Conservation (phyloP, 257 asterid species). For the Paraleonurus japonicus region DNA sequence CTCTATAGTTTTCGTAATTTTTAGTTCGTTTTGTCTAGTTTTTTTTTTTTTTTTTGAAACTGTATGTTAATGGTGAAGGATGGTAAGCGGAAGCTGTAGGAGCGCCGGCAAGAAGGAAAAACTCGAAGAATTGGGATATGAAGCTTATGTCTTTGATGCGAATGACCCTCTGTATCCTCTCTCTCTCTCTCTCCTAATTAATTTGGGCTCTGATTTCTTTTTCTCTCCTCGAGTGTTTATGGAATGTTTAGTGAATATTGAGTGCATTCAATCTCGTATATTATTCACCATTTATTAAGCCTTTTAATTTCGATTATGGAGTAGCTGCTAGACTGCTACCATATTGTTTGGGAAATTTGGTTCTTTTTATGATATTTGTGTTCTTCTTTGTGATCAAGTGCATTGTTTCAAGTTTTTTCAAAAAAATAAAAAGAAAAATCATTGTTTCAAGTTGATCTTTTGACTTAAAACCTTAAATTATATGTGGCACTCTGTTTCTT, state of each 20-base stretch:
- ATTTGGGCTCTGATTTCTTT: constrained; percentile 9
- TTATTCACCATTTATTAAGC: no score
- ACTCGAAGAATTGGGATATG: constrained; percentile 64
- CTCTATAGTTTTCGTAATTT: not conserved
- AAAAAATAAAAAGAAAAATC: no score
- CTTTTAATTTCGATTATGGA: not conserved
- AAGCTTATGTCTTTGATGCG: constrained; percentile 61
- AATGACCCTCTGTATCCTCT: constrained; percentile 55
- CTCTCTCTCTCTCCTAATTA: not conserved
- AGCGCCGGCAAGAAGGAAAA: constrained; percentile 49
- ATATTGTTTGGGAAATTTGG: not conserved
- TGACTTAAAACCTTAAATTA: not conserved
- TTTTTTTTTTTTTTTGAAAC: not conserved
- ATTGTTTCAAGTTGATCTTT: not conserved
- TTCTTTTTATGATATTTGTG: not conserved
- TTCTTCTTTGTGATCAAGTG: not conserved
- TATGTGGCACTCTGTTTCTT: not conserved
- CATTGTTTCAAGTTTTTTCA: not conserved
- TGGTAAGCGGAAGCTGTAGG: constrained; percentile 79
- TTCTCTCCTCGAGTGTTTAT: not conserved
- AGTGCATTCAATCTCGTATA: not conserved
- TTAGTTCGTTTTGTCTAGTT: not conserved
- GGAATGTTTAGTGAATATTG: not conserved
- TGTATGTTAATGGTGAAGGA: constrained; percentile 43
- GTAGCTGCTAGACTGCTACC: not conserved